phyloP scores from a whole-genome alignment of 179 eudicot genomes.

The Patellifolia procumbens region DNA sequence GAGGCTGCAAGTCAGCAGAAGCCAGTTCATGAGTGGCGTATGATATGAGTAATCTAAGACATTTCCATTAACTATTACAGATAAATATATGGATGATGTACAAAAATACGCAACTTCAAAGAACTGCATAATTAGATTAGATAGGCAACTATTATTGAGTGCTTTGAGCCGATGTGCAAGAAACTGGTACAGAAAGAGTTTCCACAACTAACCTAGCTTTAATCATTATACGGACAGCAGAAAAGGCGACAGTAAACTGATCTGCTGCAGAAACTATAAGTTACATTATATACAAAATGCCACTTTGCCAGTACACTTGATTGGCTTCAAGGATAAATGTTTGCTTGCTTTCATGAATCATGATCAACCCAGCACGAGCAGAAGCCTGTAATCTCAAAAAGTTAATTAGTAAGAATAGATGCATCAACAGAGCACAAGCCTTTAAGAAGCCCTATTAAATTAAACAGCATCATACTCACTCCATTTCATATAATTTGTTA shows the following conservation, averaged over 20 bases:
- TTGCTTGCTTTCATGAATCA: background rate
- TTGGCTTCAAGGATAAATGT: background rate
- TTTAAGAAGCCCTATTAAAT: too few species aligned
- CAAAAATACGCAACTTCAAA: background rate
- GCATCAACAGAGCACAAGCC: background rate
- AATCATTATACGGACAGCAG: constrained; percentile 11
- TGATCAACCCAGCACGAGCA: constrained; percentile 7
- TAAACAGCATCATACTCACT: too few species aligned
- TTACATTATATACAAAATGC: constrained; percentile 25
- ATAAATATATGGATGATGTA: background rate
- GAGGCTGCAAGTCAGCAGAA: too few species aligned
- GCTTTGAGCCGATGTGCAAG: background rate
- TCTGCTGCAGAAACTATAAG: constrained; percentile 22
- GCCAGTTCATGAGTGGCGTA: too few species aligned
- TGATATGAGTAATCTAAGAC: too few species aligned
- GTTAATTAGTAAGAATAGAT: background rate
- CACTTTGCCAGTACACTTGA: constrained; percentile 21
- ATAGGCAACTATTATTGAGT: background rate
- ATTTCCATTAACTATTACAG: too few species aligned
- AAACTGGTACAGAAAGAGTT: constrained; percentile 17
- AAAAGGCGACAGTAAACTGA: background rate
- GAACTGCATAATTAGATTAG: background rate
- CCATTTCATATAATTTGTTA: too few species aligned
- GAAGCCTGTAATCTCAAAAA: constrained; percentile 25
- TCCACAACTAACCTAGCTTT: constrained; percentile 23